Evolutionary conservation across 2,329 filamentous ascomycete species (phyloP).

Genomic region (Colletotrichum orchidophilum): DNA sequence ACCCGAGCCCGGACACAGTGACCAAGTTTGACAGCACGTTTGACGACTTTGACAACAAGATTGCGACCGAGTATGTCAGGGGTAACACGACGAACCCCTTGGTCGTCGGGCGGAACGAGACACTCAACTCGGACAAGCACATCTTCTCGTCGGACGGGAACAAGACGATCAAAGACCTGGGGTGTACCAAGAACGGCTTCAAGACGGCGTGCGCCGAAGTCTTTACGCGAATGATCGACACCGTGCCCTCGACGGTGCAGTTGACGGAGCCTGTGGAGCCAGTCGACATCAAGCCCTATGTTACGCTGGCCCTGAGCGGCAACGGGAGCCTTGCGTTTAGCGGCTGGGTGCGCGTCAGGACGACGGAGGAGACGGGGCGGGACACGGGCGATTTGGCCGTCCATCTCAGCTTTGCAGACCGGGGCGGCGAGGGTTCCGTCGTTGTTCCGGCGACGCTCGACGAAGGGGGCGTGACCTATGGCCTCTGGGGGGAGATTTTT

Average conservation of each 20-base stretch:
- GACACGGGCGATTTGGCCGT: slow-evolving; percentile 33
- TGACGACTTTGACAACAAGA: slow-evolving; percentile 38
- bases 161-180: slow-evolving; percentile 51
- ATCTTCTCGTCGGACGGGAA: slow-evolving; percentile 43
- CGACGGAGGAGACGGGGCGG: slow-evolving; percentile 29
- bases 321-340: slow-evolving; percentile 38
- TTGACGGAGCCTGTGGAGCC: slow-evolving; percentile 42
- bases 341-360: slow-evolving; percentile 41
- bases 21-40: slow-evolving; percentile 44
- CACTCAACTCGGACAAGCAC: slow-evolving; percentile 36
- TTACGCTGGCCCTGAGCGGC: slow-evolving; percentile 38
- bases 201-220: slow-evolving; percentile 42
- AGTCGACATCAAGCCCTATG: slow-evolving; percentile 45
- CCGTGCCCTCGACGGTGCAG: slow-evolving; percentile 42
- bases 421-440: slow-evolving; percentile 26
- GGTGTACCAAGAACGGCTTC: slow-evolving; percentile 47
- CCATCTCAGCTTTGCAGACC: slow-evolving; percentile 28
- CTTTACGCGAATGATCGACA: slow-evolving; percentile 47
- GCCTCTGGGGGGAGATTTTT: slow-evolving; percentile 41
- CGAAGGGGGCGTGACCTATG: slow-evolving; percentile 36
- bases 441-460: slow-evolving; percentile 10
- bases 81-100: slow-evolving; percentile 37
- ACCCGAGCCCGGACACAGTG: slow-evolving; percentile 40
- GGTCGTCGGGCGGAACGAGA: slow-evolving; percentile 36
- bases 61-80: slow-evolving; percentile 35